Evolutionary conservation across 208 protist genomes (phyloP).

Genomic region (Leishmania arabica): DNA sequence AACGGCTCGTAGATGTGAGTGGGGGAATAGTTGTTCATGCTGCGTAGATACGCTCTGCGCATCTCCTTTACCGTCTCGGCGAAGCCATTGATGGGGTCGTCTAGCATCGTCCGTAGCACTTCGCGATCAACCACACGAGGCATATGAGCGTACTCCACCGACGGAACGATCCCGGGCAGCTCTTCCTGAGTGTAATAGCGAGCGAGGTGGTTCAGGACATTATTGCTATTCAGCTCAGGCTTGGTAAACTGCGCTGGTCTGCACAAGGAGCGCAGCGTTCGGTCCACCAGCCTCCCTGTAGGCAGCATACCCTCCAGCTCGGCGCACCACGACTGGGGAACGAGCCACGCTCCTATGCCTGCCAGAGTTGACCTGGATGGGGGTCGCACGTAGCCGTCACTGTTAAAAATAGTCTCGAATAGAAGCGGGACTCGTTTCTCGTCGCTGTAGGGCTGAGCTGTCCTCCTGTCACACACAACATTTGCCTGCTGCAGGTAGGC

Average conservation of each 20-base stretch:
- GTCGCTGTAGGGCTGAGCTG: not conserved
- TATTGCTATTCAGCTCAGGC: not conserved
- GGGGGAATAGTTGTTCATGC: conserved; percentile 26
- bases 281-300: not conserved
- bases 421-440: not conserved
- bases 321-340: not conserved
- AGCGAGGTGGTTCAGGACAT: conserved; percentile 23
- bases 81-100: conserved; percentile 23
- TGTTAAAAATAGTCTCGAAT: conserved; percentile 33
- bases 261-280: not conserved
- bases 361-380: not conserved
- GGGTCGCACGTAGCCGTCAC: conserved; percentile 9
- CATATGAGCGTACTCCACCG: conserved; percentile 36
- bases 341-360: not conserved
- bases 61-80: conserved; percentile 9
- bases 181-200: conserved; percentile 15
- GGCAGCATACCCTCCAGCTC: not conserved
- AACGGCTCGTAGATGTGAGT: conserved; percentile 30
- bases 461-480: not conserved
- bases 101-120: conserved; percentile 16
- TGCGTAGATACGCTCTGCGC: conserved; percentile 15
- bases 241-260: not conserved
- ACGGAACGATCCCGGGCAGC: conserved; percentile 25
- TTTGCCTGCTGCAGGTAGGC: not conserved
- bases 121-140: conserved; percentile 26